Conservation (phyloP, 1,284 basidiomycete species). For the Fomitiporia mediterranea region DNA sequence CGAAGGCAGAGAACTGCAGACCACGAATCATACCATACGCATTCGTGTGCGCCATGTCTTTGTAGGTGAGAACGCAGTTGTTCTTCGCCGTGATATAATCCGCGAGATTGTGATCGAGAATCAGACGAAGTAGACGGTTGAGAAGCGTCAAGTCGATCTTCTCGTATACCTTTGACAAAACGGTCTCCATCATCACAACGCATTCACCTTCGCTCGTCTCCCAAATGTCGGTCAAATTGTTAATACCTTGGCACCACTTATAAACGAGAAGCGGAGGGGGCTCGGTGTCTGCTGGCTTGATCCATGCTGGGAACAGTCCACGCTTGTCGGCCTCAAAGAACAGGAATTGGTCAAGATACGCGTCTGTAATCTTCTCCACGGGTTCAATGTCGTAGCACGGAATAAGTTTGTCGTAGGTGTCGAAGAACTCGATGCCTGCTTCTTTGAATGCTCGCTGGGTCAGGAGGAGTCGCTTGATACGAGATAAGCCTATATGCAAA, state of each 20-base stretch:
- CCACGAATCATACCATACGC: slow-evolving; percentile 92
- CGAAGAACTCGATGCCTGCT: slow-evolving; percentile 91
- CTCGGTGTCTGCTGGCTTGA: slow-evolving; percentile 95
- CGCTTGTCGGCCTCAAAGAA: slow-evolving; percentile 96
- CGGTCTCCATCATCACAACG: slow-evolving; percentile 97
- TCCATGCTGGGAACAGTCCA: slow-evolving; percentile 94
- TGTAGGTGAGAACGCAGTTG: slow-evolving; percentile 86
- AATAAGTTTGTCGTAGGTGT: slow-evolving; percentile 96
- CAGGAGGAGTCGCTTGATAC: slow-evolving; percentile 92
- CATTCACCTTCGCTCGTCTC: slow-evolving; percentile 96
- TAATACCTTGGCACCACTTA: slow-evolving; percentile 96
- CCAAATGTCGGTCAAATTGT: slow-evolving; percentile 93
- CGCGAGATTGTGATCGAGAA: slow-evolving; percentile 95
- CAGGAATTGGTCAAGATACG: slow-evolving; percentile 89
- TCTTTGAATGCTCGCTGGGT: slow-evolving; percentile 98
- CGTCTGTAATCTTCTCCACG: slow-evolving; percentile 97
- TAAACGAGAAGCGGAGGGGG: slow-evolving; percentile 95
- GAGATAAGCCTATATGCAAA: slow-evolving; percentile 66
- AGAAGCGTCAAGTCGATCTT: slow-evolving; percentile 95
- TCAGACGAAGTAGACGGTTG: slow-evolving; percentile 88
- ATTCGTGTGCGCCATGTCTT: slow-evolving; percentile 91
- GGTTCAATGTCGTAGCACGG: slow-evolving; percentile 98
- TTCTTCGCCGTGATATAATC: slow-evolving; percentile 99
- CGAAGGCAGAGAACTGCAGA: slow-evolving; percentile 93
- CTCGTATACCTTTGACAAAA: slow-evolving; percentile 93